Evolutionary conservation across 2,329 filamentous ascomycete genomes (phyloP), one percentile per base, ranked within the genome.

Genomic region (Verticillium zaregamsianum): DNA sequence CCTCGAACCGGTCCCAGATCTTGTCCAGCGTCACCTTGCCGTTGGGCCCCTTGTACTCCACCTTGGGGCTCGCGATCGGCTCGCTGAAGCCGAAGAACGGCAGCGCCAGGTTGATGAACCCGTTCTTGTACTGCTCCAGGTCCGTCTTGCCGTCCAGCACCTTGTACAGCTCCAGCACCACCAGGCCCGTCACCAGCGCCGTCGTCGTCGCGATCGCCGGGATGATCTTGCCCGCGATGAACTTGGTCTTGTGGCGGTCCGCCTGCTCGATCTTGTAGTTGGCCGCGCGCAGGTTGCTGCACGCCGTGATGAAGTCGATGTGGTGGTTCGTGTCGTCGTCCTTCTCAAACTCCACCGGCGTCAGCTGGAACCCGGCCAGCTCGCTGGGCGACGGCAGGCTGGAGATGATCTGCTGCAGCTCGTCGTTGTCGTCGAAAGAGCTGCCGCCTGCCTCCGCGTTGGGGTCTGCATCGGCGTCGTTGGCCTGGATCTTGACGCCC

Each of bases 201-300:
- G 95, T 99, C 0, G 95, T 98, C 3, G 95, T 99, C 55, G 95
- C 95, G 76, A 99, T 99, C 55, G 95, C 95, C 25, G 95, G 95
- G 67, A 99, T 99, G 69, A 99, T 99, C 86, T 99, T 99, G 75
- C 95, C 95, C 35, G 95, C 96, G 73, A 99, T 99, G 77, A 99
- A 98, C 82, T 99, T 99, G 65, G 94, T 99, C 88, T 95, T 96
- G 84, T 97, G 95, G 65, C 92, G 86, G 73, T 99, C 94, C 0
- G 95, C 93, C 66, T 88, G 85, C 71, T 92, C 87, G 68, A 99
- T 99, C 76, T 95, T 96, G 85, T 99, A 99, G 80, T 99, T 99
- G 77, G 96, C 90, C 0, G 95, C 95, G 63, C 96, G 91, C 63
- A 99, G 82, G 75, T 99, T 99, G 81, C 93, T 97, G 67, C 93